phyloP scores from a whole-genome alignment of 75 land plant genomes.

The Cupressus sempervirens region DNA sequence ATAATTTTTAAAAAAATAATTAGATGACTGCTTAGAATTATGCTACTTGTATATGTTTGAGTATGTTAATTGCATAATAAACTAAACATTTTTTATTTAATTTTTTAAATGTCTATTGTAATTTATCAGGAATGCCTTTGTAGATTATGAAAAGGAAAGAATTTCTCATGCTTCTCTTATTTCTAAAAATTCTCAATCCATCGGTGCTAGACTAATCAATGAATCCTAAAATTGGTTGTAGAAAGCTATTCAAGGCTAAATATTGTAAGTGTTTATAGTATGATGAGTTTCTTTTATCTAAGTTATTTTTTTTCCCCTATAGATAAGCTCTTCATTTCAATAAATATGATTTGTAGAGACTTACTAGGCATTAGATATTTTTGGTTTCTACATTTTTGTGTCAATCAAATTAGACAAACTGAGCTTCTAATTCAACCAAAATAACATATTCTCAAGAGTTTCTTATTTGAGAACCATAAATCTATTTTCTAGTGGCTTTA shows the following conservation, averaged over 20 bases:
- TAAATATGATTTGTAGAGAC: background rate
- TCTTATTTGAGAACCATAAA: background rate
- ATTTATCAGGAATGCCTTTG: conserved; percentile 31
- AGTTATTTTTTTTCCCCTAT: background rate
- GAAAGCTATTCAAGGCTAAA: conserved; percentile 13
- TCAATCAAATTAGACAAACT: background rate
- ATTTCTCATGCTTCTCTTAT: conserved; percentile 37
- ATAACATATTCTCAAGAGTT: background rate
- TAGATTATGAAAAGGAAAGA: conserved; percentile 27
- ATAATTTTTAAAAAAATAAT: background rate
- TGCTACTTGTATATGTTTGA: background rate
- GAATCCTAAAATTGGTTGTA: conserved; percentile 46
- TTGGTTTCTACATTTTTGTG: background rate
- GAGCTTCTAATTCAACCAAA: background rate
- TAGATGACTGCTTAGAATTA: background rate
- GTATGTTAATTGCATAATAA: background rate
- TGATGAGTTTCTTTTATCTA: conserved; percentile 4
- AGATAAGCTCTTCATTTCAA: background rate
- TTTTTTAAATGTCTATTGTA: background rate
- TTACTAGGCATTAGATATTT: background rate
- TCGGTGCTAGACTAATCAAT: conserved; percentile 12
- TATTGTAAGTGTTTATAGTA: background rate
- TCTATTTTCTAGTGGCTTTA: background rate
- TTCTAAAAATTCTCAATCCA: conserved; percentile 28
- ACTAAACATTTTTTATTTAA: background rate